A percentile compares a stretch with the other conserved stretches of the same genome.
Evolutionary conservation across 176 grass and related monocot genomes (phyloP).

Genomic region (Oryza meyeriana): DNA sequence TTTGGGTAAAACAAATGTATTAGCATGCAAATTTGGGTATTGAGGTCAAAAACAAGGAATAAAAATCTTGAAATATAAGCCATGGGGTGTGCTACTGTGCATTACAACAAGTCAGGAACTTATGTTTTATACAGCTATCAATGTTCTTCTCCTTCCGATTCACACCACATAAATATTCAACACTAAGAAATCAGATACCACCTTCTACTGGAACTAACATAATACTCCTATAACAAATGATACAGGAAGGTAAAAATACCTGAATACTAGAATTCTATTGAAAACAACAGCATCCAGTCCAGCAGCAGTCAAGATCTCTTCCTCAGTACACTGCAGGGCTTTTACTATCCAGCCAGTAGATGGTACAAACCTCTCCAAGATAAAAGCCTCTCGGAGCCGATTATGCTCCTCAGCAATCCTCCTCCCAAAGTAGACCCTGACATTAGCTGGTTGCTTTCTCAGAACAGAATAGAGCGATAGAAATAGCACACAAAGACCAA

Average conservation of each 20-base stretch:
- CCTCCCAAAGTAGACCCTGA: conserved; percentile 86
- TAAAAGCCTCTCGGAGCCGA: conserved; percentile 53
- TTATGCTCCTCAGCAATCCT: conserved; percentile 65
- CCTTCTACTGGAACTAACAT: neutral
- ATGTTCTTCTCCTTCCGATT: neutral
- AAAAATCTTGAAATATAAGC: neutral
- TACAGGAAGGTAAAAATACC: conserved; percentile 42
- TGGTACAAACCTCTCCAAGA: conserved; percentile 83
- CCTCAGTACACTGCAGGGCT: conserved; percentile 73
- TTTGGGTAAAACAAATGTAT: conserved; percentile 9
- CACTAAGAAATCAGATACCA: neutral
- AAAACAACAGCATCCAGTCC: conserved; percentile 93
- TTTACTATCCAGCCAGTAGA: conserved; percentile 83
- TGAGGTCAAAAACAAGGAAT: neutral
- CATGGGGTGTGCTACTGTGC: neutral
- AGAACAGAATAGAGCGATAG: conserved; percentile 84
- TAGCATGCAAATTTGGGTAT: neutral
- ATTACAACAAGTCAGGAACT: neutral
- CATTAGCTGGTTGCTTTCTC: conserved; percentile 79
- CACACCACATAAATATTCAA: neutral
- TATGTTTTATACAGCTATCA: neutral
- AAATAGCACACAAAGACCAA: conserved; percentile 65
- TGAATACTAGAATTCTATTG: conserved; percentile 75
- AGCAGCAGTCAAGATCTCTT: conserved; percentile 68
- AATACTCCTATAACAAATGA: neutral